Conservation (phyloP, 495 filamentous ascomycete species). For the Margaritispora aquatica region DNA sequence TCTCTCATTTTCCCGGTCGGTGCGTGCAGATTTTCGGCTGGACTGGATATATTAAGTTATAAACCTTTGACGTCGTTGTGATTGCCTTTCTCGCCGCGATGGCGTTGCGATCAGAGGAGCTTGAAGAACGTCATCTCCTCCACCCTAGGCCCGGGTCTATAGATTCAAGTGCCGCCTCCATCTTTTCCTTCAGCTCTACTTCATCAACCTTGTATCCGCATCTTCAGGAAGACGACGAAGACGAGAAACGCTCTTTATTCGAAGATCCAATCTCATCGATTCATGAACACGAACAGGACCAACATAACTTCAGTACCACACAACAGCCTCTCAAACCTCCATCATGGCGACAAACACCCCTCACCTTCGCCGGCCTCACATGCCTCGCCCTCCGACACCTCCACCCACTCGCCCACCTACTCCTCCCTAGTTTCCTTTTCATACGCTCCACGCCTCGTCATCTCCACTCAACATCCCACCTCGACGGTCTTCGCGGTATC, state of each 20-base stretch:
- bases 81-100: neutral
- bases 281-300: neutral
- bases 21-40: no score
- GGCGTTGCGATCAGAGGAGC: neutral
- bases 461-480: conserved; percentile 43
- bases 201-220: neutral
- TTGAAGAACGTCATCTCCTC: neutral
- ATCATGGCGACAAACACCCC: conserved; percentile 7
- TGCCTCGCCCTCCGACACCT: conserved; percentile 1
- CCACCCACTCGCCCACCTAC: conserved; percentile 3
- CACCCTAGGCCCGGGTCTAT: neutral
- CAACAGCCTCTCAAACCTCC: neutral
- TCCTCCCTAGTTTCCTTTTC: conserved; percentile 6
- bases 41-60: no score
- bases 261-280: neutral
- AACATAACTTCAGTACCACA: neutral
- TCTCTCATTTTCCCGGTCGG: neutral
- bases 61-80: neutral
- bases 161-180: neutral
- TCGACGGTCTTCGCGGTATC: conserved; percentile 48
- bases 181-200: neutral
- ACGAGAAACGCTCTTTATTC: neutral
- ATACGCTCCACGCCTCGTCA: neutral
- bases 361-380: neutral
- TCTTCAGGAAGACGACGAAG: neutral